Evolutionary conservation across 1,284 basidiomycete genomes (phyloP), one percentile per base, ranked within the genome.

Genomic region (Trichosporon coremiiforme): DNA sequence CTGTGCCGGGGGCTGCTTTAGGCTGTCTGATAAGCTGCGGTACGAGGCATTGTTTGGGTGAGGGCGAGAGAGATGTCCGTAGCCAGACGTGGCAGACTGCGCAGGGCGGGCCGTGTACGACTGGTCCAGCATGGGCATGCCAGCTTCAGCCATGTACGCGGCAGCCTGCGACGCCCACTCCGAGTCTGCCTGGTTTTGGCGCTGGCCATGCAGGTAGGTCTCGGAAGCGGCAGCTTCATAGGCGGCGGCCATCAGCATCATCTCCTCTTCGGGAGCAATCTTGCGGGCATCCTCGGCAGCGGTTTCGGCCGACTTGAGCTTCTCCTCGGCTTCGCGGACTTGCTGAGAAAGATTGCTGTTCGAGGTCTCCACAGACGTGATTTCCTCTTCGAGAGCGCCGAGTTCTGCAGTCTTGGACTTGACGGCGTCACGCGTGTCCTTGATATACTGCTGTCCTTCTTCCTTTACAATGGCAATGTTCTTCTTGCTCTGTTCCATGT

Each of bases 361-460:
- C 65, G 70, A 60, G 31, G 66, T 66, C 50, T 81, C 79, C 36
- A 82, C 71, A 41, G 74, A 71, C 25, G 55, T 57, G 25, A 84
- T 71, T 31, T 77, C 75, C n/a, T 71, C 70, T 60, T 83, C 80
- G 60, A 82, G 45, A 6, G 81, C 79, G 17, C 82, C 81, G 66
- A 85, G 71, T 62, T 84, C 78, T 64, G 74, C 70, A 20, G 77
- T 79, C 80, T 91, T 90, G 70, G 89, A 81, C 73, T 89, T 88
- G 29, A 90, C 83, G 35, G 87, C 86, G 71, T 91, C 89, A 63
- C 74, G 70, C 60, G 77, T 77, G 33, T 76, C 75, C 31, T 77
- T 72, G 29, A 80, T 77, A 71, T 81, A 75, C 64, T 74, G 77
- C 53, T 75, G 77, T 82, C 95, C 93, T 53, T 90, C 88, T 33